Evolutionary conservation across 768 basidiomycete genomes (phyloP).

Genomic region (Botryobasidium botryosum): DNA sequence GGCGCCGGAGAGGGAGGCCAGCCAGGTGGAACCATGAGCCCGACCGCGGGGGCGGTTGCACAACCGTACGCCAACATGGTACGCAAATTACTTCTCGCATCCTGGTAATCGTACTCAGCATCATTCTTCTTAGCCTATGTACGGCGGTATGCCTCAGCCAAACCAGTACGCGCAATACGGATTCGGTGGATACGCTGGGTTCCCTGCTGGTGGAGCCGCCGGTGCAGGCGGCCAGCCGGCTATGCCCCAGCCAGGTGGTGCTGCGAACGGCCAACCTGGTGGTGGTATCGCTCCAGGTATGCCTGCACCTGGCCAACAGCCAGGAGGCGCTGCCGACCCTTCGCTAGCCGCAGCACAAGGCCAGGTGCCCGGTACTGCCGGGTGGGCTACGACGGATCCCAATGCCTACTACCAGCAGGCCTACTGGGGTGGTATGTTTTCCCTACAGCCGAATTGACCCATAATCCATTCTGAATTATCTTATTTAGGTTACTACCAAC

Average conservation of each 20-base stretch:
- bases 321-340: slow-evolving; percentile 28
- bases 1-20: slow-evolving; percentile 49
- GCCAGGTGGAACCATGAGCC: slow-evolving; percentile 35
- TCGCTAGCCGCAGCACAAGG: slow-evolving; percentile 75
- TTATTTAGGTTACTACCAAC: too few species aligned
- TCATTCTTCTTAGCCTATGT: slow-evolving; percentile 46
- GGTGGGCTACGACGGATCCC: slow-evolving; percentile 8
- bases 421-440: slow-evolving; percentile 17
- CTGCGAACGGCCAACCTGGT: slow-evolving; percentile 22
- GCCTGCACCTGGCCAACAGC: slow-evolving; percentile 24
- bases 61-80: slow-evolving; percentile 73
- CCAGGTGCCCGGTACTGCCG: slow-evolving; percentile 30
- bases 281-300: slow-evolving; percentile 33
- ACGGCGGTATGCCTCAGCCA: slow-evolving; percentile 78
- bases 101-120: slow-evolving; percentile 2
- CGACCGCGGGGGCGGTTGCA: slow-evolving; percentile 21
- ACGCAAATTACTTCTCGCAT: slow-evolving; percentile 17
- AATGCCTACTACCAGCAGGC: slow-evolving; percentile 11
- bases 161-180: slow-evolving; percentile 56
- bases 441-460: too few species aligned
- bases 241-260: slow-evolving; percentile 39
- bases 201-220: slow-evolving; percentile 8
- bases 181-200: slow-evolving; percentile 45
- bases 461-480: too few species aligned
- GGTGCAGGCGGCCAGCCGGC: slow-evolving; percentile 36